Conservation (phyloP, 176 grass and related monocot genomes). For the Typha latifolia region DNA sequence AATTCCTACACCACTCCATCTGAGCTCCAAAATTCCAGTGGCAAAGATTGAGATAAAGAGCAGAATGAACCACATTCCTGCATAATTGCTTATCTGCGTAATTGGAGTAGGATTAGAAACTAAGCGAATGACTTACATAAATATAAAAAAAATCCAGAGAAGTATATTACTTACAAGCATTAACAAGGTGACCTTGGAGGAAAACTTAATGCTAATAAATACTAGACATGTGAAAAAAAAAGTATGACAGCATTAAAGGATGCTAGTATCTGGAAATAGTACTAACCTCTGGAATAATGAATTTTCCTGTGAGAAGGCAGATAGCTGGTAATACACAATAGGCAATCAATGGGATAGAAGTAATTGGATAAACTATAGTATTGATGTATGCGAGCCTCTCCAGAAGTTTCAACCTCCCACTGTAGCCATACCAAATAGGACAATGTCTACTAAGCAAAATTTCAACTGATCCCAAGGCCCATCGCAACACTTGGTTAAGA, state of each 20-base stretch:
- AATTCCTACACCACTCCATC: conserved; percentile 38
- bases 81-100: conserved; percentile 21
- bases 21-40: conserved; percentile 29
- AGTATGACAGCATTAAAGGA: neutral
- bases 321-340: conserved; percentile 52
- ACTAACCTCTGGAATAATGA: conserved; percentile 38
- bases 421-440: conserved; percentile 38
- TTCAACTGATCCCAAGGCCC: conserved; percentile 38
- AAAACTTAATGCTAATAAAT: too few relatives aligned
- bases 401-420: conserved; percentile 29
- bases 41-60: conserved; percentile 28
- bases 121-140: neutral
- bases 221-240: neutral
- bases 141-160: neutral
- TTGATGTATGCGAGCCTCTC: conserved; percentile 44
- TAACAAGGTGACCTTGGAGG: too few relatives aligned
- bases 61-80: conserved; percentile 28
- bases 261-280: neutral
- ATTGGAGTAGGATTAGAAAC: too few relatives aligned
- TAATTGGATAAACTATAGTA: conserved; percentile 39
- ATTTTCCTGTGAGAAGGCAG: conserved; percentile 52
- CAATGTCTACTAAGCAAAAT: conserved; percentile 46
- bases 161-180: too few relatives aligned
- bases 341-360: conserved; percentile 41
- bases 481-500: conserved; percentile 34